Conservation (phyloP, 495 filamentous ascomycete species). For the Aspergillus leporis region DNA sequence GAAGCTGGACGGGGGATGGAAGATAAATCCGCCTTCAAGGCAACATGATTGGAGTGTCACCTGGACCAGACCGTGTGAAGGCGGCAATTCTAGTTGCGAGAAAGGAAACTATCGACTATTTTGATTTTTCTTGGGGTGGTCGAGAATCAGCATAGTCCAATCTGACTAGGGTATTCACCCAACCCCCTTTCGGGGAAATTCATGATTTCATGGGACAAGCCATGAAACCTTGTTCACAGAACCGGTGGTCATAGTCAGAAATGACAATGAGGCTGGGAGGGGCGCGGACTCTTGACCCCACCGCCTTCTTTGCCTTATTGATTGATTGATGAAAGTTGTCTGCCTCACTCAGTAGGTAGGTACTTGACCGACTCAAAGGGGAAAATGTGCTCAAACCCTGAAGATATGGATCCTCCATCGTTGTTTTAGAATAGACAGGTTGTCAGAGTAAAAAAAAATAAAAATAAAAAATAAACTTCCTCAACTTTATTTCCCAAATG, state of each 20-base stretch:
- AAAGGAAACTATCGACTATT: not conserved
- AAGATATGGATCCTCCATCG: too few relatives aligned
- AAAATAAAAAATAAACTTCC: too few relatives aligned
- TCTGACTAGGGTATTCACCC: not conserved
- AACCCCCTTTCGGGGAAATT: not conserved
- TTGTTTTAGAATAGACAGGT: too few relatives aligned
- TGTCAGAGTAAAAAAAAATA: not conserved
- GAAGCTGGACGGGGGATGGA: not conserved
- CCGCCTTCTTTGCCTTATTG: slow-evolving; percentile 2
- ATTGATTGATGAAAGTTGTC: not conserved
- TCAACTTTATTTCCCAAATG: not conserved
- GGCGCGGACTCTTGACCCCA: not conserved
- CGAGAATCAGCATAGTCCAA: slow-evolving; percentile 4
- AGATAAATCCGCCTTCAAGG: not conserved
- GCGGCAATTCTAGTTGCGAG: not conserved
- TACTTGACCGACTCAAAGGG: too few relatives aligned
- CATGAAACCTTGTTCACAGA: slow-evolving; percentile 2
- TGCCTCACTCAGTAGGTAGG: too few relatives aligned
- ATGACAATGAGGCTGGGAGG: slow-evolving; percentile 2
- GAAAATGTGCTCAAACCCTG: not conserved
- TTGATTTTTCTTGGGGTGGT: not conserved
- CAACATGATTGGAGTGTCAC: not conserved
- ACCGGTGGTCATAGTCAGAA: slow-evolving; percentile 5
- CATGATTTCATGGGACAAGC: slow-evolving; percentile 5
- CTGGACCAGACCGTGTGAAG: not conserved